Evolutionary conservation across 176 grass and related monocot species (phyloP).

Genomic region (Melocanna baccifera): DNA sequence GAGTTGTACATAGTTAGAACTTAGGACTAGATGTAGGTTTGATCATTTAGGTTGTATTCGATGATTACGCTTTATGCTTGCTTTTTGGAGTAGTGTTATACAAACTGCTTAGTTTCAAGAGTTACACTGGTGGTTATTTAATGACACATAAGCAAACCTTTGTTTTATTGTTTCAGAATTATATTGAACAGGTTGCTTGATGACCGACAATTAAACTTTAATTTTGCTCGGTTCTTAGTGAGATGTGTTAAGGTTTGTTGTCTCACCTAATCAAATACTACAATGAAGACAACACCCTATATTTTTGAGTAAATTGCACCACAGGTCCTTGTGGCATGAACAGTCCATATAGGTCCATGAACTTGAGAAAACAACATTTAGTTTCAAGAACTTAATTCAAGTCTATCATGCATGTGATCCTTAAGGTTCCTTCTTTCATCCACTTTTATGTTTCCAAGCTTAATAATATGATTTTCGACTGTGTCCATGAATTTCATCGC

Average conservation of each 20-base stretch:
- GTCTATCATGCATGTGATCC: no score
- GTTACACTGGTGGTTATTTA: not conserved
- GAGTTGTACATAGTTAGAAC: no score
- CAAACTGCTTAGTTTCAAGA: not conserved
- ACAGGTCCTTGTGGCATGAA: not conserved
- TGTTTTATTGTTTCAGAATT: not conserved
- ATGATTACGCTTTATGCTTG: not conserved
- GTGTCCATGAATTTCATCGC: no score
- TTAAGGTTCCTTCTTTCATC: no score
- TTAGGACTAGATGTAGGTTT: no score
- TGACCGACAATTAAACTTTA: not conserved
- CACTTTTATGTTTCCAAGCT: no score
- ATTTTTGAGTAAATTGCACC: not conserved
- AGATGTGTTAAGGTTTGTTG: not conserved
- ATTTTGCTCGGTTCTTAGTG: not conserved
- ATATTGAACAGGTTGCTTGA: not conserved
- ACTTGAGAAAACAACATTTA: no score
- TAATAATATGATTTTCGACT: no score
- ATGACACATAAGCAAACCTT: not conserved
- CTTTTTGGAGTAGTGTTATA: not conserved
- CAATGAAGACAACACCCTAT: not conserved
- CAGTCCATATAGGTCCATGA: not conserved
- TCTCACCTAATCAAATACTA: not conserved
- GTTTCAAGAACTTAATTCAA: no score
- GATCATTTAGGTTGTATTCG: no score